These are phyloP conservation scores for Peronospora destructor DNA, from an alignment of 352 stramenopile genomes.

Conservation along the genomic window DNA sequence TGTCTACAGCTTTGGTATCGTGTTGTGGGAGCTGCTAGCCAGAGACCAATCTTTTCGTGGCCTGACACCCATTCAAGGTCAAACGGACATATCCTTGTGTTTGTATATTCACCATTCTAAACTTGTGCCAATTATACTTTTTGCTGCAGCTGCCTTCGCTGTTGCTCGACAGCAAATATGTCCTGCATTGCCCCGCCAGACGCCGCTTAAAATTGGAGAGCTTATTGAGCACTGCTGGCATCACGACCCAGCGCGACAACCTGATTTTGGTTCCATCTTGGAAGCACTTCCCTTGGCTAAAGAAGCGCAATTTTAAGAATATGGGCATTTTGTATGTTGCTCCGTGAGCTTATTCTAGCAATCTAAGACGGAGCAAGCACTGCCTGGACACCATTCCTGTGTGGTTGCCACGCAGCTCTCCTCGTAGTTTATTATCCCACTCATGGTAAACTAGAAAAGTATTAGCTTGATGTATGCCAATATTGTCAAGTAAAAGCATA, in stretches of 20 bases:
- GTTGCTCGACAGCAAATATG: conserved; percentile 80
- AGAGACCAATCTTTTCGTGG: conserved; percentile 81
- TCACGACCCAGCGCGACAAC: conserved; percentile 63
- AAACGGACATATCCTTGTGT: not conserved
- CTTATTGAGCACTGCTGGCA: conserved; percentile 83
- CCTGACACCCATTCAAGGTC: conserved; percentile 79
- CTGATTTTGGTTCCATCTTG: conserved; percentile 68
- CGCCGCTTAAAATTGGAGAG: conserved; percentile 67
- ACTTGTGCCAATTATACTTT: conserved; percentile 4
- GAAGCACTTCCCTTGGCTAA: conserved; percentile 68
- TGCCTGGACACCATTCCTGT: not conserved
- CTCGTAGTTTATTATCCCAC: conserved; percentile 19
- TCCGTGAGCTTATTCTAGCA: conserved; percentile 10
- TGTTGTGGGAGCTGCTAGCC: conserved; percentile 81
- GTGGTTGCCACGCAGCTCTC: conserved; percentile 5
- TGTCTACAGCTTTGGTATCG: conserved; percentile 91
- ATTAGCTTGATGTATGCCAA: conserved; percentile 23
- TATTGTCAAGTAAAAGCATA: too few species aligned
- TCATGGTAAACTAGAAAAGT: conserved; percentile 34
- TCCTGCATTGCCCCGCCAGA: conserved; percentile 77
- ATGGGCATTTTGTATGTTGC: conserved; percentile 51
- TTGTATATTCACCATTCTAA: not conserved
- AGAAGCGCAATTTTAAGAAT: conserved; percentile 84
- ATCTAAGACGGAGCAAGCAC: conserved; percentile 14
- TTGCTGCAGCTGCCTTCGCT: conserved; percentile 58